Evolutionary conservation across 805 yeast genomes (phyloP).

Genomic region (Saturnispora sekii): DNA sequence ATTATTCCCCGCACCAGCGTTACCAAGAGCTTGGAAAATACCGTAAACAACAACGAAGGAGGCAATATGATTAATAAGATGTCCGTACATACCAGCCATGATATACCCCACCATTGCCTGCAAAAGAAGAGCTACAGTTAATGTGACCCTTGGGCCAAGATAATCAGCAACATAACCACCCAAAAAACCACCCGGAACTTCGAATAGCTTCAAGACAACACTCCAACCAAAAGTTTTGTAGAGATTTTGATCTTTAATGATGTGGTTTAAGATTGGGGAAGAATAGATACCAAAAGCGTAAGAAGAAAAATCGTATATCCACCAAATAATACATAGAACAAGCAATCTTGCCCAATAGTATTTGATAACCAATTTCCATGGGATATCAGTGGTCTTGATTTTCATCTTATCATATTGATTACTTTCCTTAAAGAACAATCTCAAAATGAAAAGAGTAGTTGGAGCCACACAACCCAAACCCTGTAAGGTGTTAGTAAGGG

Average conservation of each 20-base stretch:
- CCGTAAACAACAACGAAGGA: constrained; percentile 83
- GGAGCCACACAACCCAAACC: constrained; percentile 75
- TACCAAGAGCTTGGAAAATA: constrained; percentile 78
- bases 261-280: constrained; percentile 49
- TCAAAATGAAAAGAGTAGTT: constrained; percentile 60
- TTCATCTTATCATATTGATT: constrained; percentile 60
- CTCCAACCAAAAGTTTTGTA: constrained; percentile 87
- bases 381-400: constrained; percentile 54
- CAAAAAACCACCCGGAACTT: constrained; percentile 79
- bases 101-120: constrained; percentile 77
- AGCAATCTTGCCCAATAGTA: constrained; percentile 76
- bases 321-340: constrained; percentile 76
- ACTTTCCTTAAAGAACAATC: constrained; percentile 68
- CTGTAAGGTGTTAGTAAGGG: too few species aligned
- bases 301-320: constrained; percentile 77
- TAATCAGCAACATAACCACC: constrained; percentile 85
- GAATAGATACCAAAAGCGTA: constrained; percentile 87
- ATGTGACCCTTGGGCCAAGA: constrained; percentile 79
- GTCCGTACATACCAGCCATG: constrained; percentile 64
- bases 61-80: constrained; percentile 52
- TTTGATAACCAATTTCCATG: constrained; percentile 60
- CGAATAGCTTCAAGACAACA: constrained; percentile 77
- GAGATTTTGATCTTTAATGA: constrained; percentile 52
- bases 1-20: constrained; percentile 91
- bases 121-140: constrained; percentile 53